Evolutionary conservation across 2,329 filamentous ascomycete genomes (phyloP).

Genomic region (Tothia fuscella): DNA sequence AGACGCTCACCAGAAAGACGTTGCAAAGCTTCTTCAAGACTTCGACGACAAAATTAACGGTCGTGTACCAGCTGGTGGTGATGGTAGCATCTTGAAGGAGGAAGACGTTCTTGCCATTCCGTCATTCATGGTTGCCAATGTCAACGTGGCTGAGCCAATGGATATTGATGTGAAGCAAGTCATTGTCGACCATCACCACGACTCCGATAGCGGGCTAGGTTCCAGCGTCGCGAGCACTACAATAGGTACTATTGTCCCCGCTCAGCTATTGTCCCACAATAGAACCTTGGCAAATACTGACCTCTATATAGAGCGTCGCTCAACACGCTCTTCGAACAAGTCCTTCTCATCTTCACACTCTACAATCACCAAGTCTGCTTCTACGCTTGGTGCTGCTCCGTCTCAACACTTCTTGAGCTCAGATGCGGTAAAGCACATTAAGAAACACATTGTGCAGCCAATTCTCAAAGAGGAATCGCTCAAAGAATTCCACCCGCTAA

Average conservation of each 20-base stretch:
- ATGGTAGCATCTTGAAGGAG: constrained; percentile 31
- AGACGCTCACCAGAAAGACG: constrained; percentile 30
- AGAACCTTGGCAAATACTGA: constrained; percentile 34
- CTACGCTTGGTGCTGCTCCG: constrained; percentile 23
- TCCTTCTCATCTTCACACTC: constrained; percentile 25
- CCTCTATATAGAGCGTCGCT: constrained; percentile 15
- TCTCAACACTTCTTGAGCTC: constrained; percentile 49
- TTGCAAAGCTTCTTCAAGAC: constrained; percentile 31
- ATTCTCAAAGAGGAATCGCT: constrained; percentile 61
- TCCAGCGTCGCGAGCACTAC: constrained; percentile 58
- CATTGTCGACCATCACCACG: constrained; percentile 46
- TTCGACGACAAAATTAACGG: constrained; percentile 32
- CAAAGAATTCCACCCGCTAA: constrained; percentile 69
- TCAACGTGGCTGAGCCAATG: constrained; percentile 24
- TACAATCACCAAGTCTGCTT: constrained; percentile 34
- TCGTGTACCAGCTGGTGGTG: constrained; percentile 3
- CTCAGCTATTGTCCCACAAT: constrained; percentile 11
- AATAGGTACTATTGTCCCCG: constrained; percentile 22
- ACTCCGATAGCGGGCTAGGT: constrained; percentile 79
- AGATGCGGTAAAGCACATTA: constrained; percentile 64
- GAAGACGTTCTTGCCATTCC: constrained; percentile 38
- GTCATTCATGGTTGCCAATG: constrained; percentile 29
- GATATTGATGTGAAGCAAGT: constrained; percentile 30
- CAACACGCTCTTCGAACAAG: constrained; percentile 23
- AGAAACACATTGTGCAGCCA: constrained; percentile 63